Evolutionary conservation across 192 early-diverging fungal genomes (phyloP).

Genomic region (Piromyces sp.): DNA sequence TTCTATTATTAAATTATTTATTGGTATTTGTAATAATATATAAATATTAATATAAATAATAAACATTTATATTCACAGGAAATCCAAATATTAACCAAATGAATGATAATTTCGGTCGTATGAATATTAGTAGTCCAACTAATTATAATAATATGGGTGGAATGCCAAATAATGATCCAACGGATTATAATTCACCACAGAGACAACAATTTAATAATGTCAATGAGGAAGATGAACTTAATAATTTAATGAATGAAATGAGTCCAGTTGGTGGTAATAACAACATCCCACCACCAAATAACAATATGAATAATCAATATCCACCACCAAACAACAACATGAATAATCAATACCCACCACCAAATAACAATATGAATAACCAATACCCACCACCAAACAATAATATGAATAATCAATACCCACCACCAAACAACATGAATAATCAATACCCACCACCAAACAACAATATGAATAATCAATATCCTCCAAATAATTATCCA

Average conservation of each 20-base stretch:
- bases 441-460: not conserved
- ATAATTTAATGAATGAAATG: not conserved
- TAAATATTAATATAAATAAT: too few relatives aligned
- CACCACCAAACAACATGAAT: not conserved
- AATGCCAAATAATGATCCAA: not conserved
- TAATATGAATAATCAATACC: too few relatives aligned
- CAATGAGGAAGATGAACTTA: not conserved
- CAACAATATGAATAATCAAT: not conserved
- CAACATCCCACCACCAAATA: not conserved
- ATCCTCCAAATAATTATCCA: not conserved
- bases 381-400: not conserved
- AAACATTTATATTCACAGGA: too few relatives aligned
- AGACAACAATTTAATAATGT: not conserved
- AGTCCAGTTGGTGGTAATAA: not conserved
- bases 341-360: not conserved
- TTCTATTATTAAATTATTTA: too few relatives aligned
- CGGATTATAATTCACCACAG: not conserved
- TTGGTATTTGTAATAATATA: too few relatives aligned
- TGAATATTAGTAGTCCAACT: not conserved
- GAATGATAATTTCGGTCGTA: not conserved
- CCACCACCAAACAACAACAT: too few relatives aligned
- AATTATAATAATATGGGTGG: not conserved
- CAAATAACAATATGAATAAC: not conserved
- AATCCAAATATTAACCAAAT: not conserved
- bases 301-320: not conserved